Evolutionary conservation across 768 basidiomycete species (phyloP).

Genomic region (Auriculariales sp.): DNA sequence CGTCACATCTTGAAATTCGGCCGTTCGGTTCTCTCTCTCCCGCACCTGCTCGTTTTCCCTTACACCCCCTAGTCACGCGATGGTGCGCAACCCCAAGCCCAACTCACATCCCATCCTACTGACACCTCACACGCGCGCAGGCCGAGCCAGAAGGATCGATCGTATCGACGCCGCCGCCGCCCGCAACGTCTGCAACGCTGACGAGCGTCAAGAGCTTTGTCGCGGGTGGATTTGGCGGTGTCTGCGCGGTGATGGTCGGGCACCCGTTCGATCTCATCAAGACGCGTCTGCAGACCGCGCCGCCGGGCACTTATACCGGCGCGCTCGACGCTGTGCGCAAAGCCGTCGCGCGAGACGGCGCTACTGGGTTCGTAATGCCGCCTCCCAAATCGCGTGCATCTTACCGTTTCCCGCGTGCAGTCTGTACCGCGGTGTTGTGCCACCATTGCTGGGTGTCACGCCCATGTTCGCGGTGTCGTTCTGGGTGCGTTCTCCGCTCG

Average conservation of each 20-base stretch:
- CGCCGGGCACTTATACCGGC: slow-evolving; percentile 77
- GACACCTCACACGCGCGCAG: too few species aligned
- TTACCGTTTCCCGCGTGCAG: slow-evolving; percentile 22
- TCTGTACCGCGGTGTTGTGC: slow-evolving; percentile 85
- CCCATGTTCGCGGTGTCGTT: slow-evolving; percentile 97
- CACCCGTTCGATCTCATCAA: slow-evolving; percentile 98
- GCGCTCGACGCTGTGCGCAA: slow-evolving; percentile 89
- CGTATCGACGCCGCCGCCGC: neutral
- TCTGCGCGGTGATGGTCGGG: slow-evolving; percentile 77
- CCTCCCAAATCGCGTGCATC: neutral
- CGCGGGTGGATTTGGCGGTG: slow-evolving; percentile 86
- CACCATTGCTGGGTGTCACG: slow-evolving; percentile 86
- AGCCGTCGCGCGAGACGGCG: slow-evolving; percentile 80
- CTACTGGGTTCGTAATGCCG: slow-evolving; percentile 50
- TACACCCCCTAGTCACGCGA: too few species aligned
- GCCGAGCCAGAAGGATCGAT: neutral
- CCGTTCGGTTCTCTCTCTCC: too few species aligned
- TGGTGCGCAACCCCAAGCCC: neutral
- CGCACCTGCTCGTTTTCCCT: too few species aligned
- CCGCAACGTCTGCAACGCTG: slow-evolving; percentile 13
- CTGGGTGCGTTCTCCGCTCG: slow-evolving; percentile 69
- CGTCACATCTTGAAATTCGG: neutral
- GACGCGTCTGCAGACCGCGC: slow-evolving; percentile 88
- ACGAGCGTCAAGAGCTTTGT: slow-evolving; percentile 70
- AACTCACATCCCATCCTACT: neutral